These are phyloP conservation scores for Warburgia ugandensis DNA, from an alignment of 164 flowering plant species.

Conservation along the genomic window DNA sequence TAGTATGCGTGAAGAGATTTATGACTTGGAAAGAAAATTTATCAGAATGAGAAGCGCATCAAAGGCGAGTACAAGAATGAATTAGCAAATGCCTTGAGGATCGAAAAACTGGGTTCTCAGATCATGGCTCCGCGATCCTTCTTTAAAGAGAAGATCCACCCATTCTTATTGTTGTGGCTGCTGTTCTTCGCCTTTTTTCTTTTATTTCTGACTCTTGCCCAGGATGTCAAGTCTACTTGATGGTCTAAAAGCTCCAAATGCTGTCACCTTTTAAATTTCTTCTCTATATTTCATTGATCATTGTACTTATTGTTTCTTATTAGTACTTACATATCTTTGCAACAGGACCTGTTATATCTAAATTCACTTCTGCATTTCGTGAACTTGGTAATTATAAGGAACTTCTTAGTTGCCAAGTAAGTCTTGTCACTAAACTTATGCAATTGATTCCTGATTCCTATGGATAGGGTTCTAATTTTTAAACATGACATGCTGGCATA, in stretches of 20 bases:
- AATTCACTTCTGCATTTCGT: slow-evolving; percentile 63
- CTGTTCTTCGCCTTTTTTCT: background rate
- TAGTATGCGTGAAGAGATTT: no score
- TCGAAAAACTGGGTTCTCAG: no score
- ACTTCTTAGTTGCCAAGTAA: slow-evolving; percentile 87
- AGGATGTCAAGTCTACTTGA: background rate
- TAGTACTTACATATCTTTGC: background rate
- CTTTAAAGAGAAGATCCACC: no score
- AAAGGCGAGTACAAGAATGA: no score
- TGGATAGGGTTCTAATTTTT: no score
- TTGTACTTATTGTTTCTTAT: slow-evolving; percentile 1
- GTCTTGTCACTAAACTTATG: background rate
- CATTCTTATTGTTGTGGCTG: no score
- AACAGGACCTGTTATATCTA: slow-evolving; percentile 83
- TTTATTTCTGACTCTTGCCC: background rate
- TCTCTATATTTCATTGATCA: background rate
- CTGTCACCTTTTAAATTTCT: background rate
- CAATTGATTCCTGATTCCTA: background rate
- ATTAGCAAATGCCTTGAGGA: no score
- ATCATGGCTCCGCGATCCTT: no score
- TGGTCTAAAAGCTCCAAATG: background rate
- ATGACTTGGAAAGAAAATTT: no score
- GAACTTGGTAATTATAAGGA: slow-evolving; percentile 87
- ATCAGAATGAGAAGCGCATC: no score
- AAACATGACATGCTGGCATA: background rate